A percentile compares a stretch with the other conserved stretches of the same genome.
Evolutionary conservation across 2,329 filamentous ascomycete species (phyloP).

Genomic region (Clonostachys byssicola): DNA sequence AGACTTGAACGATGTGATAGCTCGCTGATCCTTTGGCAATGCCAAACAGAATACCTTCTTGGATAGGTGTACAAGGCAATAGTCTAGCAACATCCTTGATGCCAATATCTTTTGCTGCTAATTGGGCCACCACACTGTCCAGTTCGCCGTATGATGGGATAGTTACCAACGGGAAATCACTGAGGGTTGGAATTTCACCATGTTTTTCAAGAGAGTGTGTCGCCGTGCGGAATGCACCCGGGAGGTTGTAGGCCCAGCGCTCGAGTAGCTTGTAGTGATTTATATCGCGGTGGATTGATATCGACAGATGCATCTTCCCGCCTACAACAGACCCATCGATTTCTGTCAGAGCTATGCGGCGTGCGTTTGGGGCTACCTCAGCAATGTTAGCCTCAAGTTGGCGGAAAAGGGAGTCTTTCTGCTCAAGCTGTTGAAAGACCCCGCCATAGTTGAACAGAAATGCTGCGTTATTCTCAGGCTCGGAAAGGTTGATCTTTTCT

Average conservation of each 20-base stretch:
- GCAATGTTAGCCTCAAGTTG: slow-evolving; percentile 17
- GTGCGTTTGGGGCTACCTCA: slow-evolving; percentile 3
- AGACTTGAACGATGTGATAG: neutral
- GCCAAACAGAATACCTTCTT: slow-evolving; percentile 71
- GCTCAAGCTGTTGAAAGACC: slow-evolving; percentile 19
- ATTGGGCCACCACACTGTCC: slow-evolving; percentile 10
- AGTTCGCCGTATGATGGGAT: slow-evolving; percentile 17
- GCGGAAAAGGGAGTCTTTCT: slow-evolving; percentile 13
- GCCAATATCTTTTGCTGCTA: neutral
- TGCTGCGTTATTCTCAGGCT: slow-evolving; percentile 32
- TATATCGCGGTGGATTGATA: slow-evolving; percentile 4
- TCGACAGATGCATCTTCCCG: slow-evolving; percentile 1
- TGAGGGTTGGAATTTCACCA: slow-evolving; percentile 18
- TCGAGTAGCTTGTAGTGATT: slow-evolving; percentile 1
- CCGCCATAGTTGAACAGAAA: slow-evolving; percentile 43
- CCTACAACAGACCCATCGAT: slow-evolving; percentile 1
- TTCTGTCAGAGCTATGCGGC: slow-evolving; percentile 4
- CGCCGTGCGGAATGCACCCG: neutral
- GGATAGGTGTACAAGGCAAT: slow-evolving; percentile 67
- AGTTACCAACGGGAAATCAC: slow-evolving; percentile 25
- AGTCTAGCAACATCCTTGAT: slow-evolving; percentile 29
- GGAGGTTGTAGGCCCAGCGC: neutral
- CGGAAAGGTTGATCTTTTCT: slow-evolving; percentile 12
- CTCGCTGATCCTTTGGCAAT: slow-evolving; percentile 14
- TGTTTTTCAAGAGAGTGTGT: neutral